Conservation (phyloP, 495 filamentous ascomycete species). For the Hamigera avellanea region DNA sequence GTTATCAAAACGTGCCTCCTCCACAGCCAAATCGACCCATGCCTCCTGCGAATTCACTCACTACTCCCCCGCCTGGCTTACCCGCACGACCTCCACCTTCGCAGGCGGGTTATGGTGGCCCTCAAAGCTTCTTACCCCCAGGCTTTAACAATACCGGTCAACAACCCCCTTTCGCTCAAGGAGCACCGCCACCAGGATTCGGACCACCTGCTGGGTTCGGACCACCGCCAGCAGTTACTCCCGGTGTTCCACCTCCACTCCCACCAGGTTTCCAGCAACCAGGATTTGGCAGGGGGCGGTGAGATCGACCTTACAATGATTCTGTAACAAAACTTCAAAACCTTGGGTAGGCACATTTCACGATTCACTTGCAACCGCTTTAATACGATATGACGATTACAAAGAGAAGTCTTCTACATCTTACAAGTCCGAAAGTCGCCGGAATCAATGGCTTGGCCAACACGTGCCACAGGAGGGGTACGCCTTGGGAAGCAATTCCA, state of each 20-base stretch:
- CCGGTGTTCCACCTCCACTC: conserved; percentile 27
- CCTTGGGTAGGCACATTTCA: no score
- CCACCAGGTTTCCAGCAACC: conserved; percentile 41
- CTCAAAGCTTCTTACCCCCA: conserved; percentile 53
- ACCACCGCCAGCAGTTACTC: conserved; percentile 19
- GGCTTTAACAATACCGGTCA: conserved; percentile 38
- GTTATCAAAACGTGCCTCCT: conserved; percentile 27
- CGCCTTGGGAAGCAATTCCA: no score
- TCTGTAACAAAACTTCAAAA: no score
- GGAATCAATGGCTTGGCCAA: no score
- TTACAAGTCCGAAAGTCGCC: not conserved
- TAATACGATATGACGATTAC: conserved; percentile 5
- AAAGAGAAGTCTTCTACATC: not conserved
- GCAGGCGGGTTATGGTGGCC: conserved; percentile 66
- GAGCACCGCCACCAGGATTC: conserved; percentile 44
- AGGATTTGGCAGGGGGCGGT: conserved; percentile 33
- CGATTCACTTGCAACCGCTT: not conserved
- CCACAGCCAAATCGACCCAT: conserved; percentile 28
- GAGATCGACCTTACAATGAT: conserved; percentile 8
- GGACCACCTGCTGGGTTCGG: conserved; percentile 41
- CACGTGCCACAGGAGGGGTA: no score
- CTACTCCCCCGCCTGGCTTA: conserved; percentile 61
- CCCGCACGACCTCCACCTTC: conserved; percentile 72
- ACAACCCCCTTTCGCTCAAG: conserved; percentile 22
- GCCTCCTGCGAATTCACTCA: conserved; percentile 34